A percentile compares a stretch with the other conserved stretches of the same genome.
phyloP scores from a whole-genome alignment of 805 yeast species.

The Yarrowia deformans region DNA sequence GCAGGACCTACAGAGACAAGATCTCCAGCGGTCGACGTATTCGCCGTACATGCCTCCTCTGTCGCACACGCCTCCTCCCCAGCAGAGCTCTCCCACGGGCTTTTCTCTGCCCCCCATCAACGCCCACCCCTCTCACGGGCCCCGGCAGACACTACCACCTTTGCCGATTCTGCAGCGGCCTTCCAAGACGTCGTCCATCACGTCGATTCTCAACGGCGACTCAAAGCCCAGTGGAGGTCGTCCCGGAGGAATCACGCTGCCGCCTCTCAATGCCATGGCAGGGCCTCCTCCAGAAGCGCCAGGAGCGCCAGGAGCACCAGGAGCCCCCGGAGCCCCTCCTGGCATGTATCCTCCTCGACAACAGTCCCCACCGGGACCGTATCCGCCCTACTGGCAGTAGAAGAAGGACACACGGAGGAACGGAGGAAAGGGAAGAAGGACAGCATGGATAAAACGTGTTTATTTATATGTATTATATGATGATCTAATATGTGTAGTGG shows the following conservation, averaged over 20 bases:
- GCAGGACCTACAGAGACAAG: slow-evolving; percentile 23
- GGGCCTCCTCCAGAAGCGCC: slow-evolving; percentile 15
- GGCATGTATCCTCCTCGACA: slow-evolving; percentile 31
- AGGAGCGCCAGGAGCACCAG: not conserved
- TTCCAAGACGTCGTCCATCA: slow-evolving; percentile 32
- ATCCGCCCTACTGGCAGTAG: slow-evolving; percentile 30
- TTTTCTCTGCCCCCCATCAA: slow-evolving; percentile 35
- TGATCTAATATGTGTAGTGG: slow-evolving; percentile 1
- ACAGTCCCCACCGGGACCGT: slow-evolving; percentile 26
- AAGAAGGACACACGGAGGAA: not conserved
- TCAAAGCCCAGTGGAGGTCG: slow-evolving; percentile 27
- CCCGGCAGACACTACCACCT: slow-evolving; percentile 16
- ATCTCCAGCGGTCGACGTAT: slow-evolving; percentile 1
- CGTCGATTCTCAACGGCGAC: slow-evolving; percentile 38
- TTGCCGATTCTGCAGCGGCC: slow-evolving; percentile 35
- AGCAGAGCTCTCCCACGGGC: slow-evolving; percentile 19
- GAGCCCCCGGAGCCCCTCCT: slow-evolving; percentile 6
- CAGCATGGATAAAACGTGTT: slow-evolving; percentile 27
- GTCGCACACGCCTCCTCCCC: slow-evolving; percentile 30
- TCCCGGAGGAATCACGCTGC: slow-evolving; percentile 20
- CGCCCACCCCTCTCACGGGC: slow-evolving; percentile 9
- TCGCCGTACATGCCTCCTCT: slow-evolving; percentile 31
- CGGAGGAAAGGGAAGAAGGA: slow-evolving; percentile 11
- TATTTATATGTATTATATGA: slow-evolving; percentile 38
- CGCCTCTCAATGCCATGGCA: slow-evolving; percentile 27